Conservation (phyloP, 257 asterid species). For the Pogostemon cablin region DNA sequence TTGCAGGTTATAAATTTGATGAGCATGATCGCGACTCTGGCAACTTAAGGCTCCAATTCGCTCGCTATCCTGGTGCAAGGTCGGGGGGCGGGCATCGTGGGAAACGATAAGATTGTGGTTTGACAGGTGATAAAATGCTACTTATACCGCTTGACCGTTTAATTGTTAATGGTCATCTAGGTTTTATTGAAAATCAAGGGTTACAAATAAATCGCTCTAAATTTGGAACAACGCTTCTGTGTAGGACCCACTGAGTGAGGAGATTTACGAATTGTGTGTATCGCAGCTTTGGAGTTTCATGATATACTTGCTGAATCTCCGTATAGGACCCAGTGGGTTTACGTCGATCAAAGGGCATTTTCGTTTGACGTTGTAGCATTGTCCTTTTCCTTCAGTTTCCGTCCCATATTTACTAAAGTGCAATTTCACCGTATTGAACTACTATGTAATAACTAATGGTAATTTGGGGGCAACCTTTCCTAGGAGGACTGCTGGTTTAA, state of each 20-base stretch:
- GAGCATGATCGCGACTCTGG: constrained; percentile 62
- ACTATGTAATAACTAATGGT: constrained; percentile 34
- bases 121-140: constrained; percentile 64
- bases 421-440: constrained; percentile 29
- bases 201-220: constrained; percentile 43
- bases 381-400: constrained; percentile 21
- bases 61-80: constrained; percentile 70
- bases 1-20: constrained; percentile 73
- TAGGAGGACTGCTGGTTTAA: constrained; percentile 26
- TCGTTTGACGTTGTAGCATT: constrained; percentile 29
- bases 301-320: constrained; percentile 29
- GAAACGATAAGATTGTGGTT: constrained; percentile 47
- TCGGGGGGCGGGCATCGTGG: constrained; percentile 58
- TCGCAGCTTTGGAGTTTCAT: constrained; percentile 37
- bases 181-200: constrained; percentile 31
- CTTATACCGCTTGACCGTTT: constrained; percentile 44
- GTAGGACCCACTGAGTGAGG: constrained; percentile 53
- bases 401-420: constrained; percentile 27
- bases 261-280: constrained; percentile 32
- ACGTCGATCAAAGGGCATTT: constrained; percentile 27
- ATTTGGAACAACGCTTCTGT: constrained; percentile 52
- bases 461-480: constrained; percentile 31
- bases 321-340: constrained; percentile 43
- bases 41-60: constrained; percentile 59
- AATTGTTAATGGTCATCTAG: constrained; percentile 37